Percentiles rank a stretch among this genome's conserved stretches.
phyloP scores from a whole-genome alignment of 148 eudicot genomes.

The Arctostaphylos glauca region DNA sequence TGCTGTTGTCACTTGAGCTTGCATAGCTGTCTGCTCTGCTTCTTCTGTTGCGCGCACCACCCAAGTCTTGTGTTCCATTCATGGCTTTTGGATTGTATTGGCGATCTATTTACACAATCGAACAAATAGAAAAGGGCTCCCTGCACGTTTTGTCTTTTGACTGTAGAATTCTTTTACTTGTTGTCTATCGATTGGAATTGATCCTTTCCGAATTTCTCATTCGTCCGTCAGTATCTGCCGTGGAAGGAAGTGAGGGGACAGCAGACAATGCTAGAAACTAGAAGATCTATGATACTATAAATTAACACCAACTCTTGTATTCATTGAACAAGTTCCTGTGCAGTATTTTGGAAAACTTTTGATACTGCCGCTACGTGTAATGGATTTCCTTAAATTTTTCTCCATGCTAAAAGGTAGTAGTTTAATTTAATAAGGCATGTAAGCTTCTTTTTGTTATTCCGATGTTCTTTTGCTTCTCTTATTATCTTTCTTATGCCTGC shows the following conservation, averaged over 20 bases:
- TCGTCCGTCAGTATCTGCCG: too few relatives aligned
- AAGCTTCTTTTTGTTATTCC: too few relatives aligned
- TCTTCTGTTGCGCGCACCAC: background rate
- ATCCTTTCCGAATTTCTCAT: background rate
- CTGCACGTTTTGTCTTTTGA: background rate
- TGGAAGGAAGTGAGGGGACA: background rate
- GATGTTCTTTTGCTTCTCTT: too few relatives aligned
- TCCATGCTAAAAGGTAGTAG: background rate
- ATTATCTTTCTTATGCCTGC: too few relatives aligned
- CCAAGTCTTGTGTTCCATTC: background rate
- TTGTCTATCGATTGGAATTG: background rate
- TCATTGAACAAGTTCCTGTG: background rate
- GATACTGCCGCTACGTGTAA: background rate
- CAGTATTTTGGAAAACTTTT: background rate
- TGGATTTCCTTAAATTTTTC: background rate
- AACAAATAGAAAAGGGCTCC: too few relatives aligned
- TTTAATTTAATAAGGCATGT: too few relatives aligned
- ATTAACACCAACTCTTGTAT: background rate
- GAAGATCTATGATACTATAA: background rate
- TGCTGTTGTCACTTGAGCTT: background rate
- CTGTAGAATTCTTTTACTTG: background rate
- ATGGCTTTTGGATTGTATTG: background rate
- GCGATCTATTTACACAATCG: too few relatives aligned
- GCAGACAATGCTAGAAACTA: background rate
- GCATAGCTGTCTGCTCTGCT: conserved; percentile 4